These are phyloP conservation scores for Cercospora sesami DNA, from an alignment of 2,329 filamentous ascomycete species.

Conservation along the genomic window DNA sequence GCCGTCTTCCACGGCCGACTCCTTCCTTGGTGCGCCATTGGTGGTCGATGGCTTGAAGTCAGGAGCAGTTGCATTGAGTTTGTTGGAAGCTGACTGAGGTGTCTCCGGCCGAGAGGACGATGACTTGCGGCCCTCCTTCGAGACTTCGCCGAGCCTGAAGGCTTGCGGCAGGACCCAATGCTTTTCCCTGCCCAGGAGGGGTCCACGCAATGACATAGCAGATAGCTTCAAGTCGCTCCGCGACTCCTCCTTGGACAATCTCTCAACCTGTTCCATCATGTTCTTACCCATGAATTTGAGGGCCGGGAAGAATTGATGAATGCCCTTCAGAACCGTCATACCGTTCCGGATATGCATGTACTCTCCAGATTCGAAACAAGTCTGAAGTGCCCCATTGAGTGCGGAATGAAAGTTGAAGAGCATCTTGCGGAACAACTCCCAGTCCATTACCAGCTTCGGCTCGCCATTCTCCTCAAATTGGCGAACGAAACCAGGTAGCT, in stretches of 20 bases:
- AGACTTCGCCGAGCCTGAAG: constrained; percentile 52
- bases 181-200: constrained; percentile 65
- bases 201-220: constrained; percentile 69
- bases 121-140: constrained; percentile 33
- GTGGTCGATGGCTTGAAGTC: constrained; percentile 61
- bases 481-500: constrained; percentile 78
- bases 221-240: constrained; percentile 74
- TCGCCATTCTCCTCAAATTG: constrained; percentile 61
- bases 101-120: constrained; percentile 42
- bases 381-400: constrained; percentile 74
- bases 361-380: constrained; percentile 77
- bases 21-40: constrained; percentile 39
- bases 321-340: constrained; percentile 80
- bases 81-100: constrained; percentile 45
- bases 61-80: constrained; percentile 57
- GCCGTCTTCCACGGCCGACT: constrained; percentile 60
- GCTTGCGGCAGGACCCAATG: constrained; percentile 74
- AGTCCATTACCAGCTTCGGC: constrained; percentile 71
- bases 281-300: constrained; percentile 82
- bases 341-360: constrained; percentile 99
- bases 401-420: constrained; percentile 89
- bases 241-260: constrained; percentile 59
- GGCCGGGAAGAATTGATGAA: constrained; percentile 80
- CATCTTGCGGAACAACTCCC: constrained; percentile 80
- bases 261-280: constrained; percentile 65